Base-by-base conservation (phyloP, 2,329 filamentous ascomycete species). In the Daldinia eschscholtzii region DNA sequence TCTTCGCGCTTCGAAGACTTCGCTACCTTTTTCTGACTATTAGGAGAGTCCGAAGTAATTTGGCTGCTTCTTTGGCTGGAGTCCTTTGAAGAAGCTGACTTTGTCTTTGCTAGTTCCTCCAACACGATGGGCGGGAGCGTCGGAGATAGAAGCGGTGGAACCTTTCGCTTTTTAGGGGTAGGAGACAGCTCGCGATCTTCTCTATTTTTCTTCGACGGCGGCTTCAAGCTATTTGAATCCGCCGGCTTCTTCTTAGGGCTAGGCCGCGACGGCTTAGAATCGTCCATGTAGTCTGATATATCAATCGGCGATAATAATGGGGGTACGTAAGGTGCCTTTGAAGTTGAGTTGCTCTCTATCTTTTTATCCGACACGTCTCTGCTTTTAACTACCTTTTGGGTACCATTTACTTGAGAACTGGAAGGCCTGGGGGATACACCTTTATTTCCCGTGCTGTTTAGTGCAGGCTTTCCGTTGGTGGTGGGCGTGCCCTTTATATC, bases 91-190 rank as follows among this genome's bases (percentile, higher is more conserved):
- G 72, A 52, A 59, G 74, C 68, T 20, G 73, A 76, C 57, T 77
- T 79, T n/a, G 78, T 42, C 33, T 77, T 80, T 15, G 78, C 79
- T 15, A 86, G 76, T 33, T 83, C 82, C 64, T 82, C 83, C 67
- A 88, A 85, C 0, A 89, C 78, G 18, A 83, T 75, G 0, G 85
- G 79, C 0, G 87, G 87, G 6, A 89, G 76, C 0, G 86, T 89
- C 0, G 87, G 87, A 0, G 87, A 89, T 10, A 89, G 79, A 6
- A 89, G 78, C 0, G 83, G 79, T 0, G 86, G 87, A 28, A 88
- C 76, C 53, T 79, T 79, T 7, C 80, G 77, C 68, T 80, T 85
- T 72, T 81, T 85, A 20, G 72, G 71, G 35, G 64, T 76, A 70
- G 73, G 73, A 50, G 74, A 72, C 13, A 74, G 70, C 61, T 79